Evolutionary conservation across 2,329 filamentous ascomycete species (phyloP), one percentile per base, ranked within the genome.

Genomic region (Didymosphaeria variabile): DNA sequence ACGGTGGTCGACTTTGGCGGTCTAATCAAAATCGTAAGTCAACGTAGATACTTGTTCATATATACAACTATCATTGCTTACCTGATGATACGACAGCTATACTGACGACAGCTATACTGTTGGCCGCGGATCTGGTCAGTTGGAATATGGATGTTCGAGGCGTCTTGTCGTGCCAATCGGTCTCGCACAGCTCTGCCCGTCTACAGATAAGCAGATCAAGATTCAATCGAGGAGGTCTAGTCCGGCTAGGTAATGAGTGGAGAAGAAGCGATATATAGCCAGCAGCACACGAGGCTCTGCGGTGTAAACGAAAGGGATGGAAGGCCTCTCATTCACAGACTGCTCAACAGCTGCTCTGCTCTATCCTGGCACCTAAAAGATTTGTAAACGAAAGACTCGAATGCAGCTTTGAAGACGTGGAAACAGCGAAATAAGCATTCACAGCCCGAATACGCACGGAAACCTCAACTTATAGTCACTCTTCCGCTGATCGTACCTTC

Each of bases 231-330:
- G n/a, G 17, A 46, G 21, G 3, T 36, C 46, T 23, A 44, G 9
- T 55, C 17, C 53, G 36, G 26, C 29, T 17, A 55, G 42, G n/a
- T 42, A 55, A 42, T 29, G 40, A 55, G 53, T 29, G 42, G 40
- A 46, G 23, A 46, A 17, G 29, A 36, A 36, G 12, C 38, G 12
- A 55, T 34, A 40, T 53, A 53, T 55, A 55, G 10, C 36, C 13
- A 15, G 23, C 13, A 47, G 17, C 31, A 17, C 29, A 55, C 4
- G 42, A 17, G 29, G 42, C 53, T 55, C 40, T 45, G 52, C 52
- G 9, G 7, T 3, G 53, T 46, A 36, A 55, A 55, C 53, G 53
- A 55, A 46, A 36, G 29, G 47, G 42, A 26, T 45, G 53, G 38
- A 55, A 55, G 38, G 38, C 29, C 1, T 5, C 5, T 15, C 26